Base-by-base conservation (phyloP, 177 flowering plant genomes). In the Vitis hybrid region DNA sequence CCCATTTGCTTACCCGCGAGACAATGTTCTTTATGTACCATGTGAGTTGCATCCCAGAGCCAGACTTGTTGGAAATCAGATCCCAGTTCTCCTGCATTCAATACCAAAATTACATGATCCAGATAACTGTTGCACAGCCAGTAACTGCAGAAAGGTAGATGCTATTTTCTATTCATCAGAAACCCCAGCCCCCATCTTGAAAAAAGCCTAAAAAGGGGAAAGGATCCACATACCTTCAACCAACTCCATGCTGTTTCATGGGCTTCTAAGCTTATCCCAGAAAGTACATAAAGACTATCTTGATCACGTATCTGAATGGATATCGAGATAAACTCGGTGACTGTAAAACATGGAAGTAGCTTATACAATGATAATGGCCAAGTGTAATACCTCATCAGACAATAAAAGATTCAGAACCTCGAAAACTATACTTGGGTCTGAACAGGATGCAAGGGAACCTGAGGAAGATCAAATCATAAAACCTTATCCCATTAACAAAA, bases 1-100 rank as follows among this genome's bases (percentile, higher is more conserved):
- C 23, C 23, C 15, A 51, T 48, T 17, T 52, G 56, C 75, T 70
- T 75, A 82, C 86, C 69, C 69, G 73, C 13, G 60, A 26, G 54
- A 82, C 61, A n/a, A 82, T 73, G 23, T 65, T 56, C 32, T 67
- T 68, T 9, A 78, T 56, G 68, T 78, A 71, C 51, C 65, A 52
- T 5, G 69, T 50, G 18, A 82, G 64, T 23, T 80, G 69, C 56
- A 78, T n/a, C n/a, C 70, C 80, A 60, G 65, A n/a, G 51, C 79
- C 86, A 72, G 71, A 80, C 62, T 67, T 80, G 23, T 65, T 73
- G 5, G 76, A 34, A 26, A 82, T 78, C 17, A 13, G 14, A 11
- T 80, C 80, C 83, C 82, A 78, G 55, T 78, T 82, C 18, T 76
- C 83, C 83, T 82, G 80, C 76, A 77, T 30, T 66, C 40, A 65